These are phyloP conservation scores for Fusarium robinianum DNA, from an alignment of 2,329 filamentous ascomycete species.

Conservation along the genomic window DNA sequence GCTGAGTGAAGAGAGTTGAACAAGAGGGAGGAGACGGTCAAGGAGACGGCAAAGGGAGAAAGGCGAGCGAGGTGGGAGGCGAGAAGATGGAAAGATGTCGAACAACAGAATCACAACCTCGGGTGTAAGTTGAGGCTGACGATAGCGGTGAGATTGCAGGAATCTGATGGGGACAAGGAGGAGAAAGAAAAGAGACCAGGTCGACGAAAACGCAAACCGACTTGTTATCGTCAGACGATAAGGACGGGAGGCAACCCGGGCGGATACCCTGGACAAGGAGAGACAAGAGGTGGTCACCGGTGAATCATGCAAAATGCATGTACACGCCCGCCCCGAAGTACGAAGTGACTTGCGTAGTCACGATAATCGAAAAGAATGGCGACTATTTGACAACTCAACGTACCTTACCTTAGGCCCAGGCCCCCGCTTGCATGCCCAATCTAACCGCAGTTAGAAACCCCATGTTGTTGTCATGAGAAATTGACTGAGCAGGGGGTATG, in stretches of 20 bases:
- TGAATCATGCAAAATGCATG: slow-evolving; percentile 22
- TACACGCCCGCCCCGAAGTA: slow-evolving; percentile 11
- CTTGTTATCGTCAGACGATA: slow-evolving; percentile 32
- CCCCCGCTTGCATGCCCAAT: too few species aligned
- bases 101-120: slow-evolving; percentile 1
- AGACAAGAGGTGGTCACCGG: too few species aligned
- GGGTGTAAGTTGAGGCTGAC: slow-evolving; percentile 2
- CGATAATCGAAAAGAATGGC: slow-evolving; percentile 16
- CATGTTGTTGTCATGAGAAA: too few species aligned
- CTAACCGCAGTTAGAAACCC: too few species aligned
- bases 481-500: slow-evolving; percentile 16
- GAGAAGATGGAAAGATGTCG: too few species aligned
- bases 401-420: slow-evolving; percentile 7
- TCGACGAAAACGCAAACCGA: slow-evolving; percentile 25
- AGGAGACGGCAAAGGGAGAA: too few species aligned
- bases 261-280: neutral
- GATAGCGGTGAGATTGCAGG: slow-evolving; percentile 13
- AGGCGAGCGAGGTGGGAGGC: too few species aligned
- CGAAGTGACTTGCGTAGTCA: slow-evolving; percentile 15
- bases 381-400: slow-evolving; percentile 7
- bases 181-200: slow-evolving; percentile 2
- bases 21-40: neutral
- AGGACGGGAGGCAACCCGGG: slow-evolving; percentile 28
- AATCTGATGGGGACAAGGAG: slow-evolving; percentile 8
- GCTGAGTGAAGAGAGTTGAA: neutral